phyloP scores from a whole-genome alignment of 2,329 filamentous ascomycete species.

The Proliferodiscus dingleyae region DNA sequence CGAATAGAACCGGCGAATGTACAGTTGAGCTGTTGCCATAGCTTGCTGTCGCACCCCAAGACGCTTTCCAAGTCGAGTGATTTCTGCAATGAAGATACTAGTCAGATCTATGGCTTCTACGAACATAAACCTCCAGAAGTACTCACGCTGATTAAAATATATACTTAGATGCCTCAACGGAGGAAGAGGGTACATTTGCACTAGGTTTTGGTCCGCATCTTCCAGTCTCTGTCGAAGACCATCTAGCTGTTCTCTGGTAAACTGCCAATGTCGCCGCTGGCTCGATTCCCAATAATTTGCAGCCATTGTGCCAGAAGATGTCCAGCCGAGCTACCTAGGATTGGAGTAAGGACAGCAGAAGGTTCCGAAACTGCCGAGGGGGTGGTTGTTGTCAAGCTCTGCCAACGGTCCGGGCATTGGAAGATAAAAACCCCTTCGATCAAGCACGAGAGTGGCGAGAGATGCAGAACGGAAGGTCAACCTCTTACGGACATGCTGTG shows the following conservation, averaged over 20 bases:
- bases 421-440: not conserved
- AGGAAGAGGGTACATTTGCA: slow-evolving; percentile 76
- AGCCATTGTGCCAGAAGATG: slow-evolving; percentile 18
- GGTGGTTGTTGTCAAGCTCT: not conserved
- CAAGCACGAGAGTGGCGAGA: too few relatives aligned
- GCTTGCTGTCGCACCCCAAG: slow-evolving; percentile 85
- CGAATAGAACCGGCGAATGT: slow-evolving; percentile 89
- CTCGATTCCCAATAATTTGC: slow-evolving; percentile 95
- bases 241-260: slow-evolving; percentile 74
- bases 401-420: not conserved
- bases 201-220: slow-evolving; percentile 67
- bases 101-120: not conserved
- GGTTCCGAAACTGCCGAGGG: not conserved
- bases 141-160: slow-evolving; percentile 83
- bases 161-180: slow-evolving; percentile 80
- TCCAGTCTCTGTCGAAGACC: slow-evolving; percentile 72
- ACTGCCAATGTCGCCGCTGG: slow-evolving; percentile 86
- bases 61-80: slow-evolving; percentile 77
- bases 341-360: not conserved
- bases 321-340: not conserved
- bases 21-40: slow-evolving; percentile 89
- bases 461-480: too few relatives aligned
- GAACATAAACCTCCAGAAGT: not conserved
- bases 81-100: slow-evolving; percentile 50
- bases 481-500: too few relatives aligned